Evolutionary conservation across 345 rosid genomes (phyloP).

Genomic region (Laguncularia racemosa): DNA sequence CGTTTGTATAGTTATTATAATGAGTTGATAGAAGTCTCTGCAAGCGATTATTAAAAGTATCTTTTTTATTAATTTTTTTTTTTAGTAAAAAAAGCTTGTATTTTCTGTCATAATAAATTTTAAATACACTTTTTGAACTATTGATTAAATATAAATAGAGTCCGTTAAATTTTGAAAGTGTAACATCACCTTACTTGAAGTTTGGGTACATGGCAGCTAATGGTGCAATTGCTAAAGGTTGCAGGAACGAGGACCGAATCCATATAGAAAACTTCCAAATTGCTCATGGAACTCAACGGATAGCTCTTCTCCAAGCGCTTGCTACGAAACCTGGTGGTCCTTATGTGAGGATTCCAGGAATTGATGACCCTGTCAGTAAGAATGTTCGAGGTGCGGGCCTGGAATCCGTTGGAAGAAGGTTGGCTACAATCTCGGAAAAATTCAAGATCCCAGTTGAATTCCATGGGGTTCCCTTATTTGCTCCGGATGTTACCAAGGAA

Average conservation of each 20-base stretch:
- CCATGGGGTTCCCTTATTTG: conserved; percentile 45
- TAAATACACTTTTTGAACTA: no score
- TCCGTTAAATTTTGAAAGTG: no score
- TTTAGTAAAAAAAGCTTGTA: no score
- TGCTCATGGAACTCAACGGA: conserved; percentile 62
- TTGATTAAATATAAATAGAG: no score
- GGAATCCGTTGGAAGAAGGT: conserved; percentile 38
- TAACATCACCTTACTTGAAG: conserved; percentile 71
- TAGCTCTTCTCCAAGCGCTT: conserved; percentile 65
- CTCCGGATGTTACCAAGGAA: conserved; percentile 36
- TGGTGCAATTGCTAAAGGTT: conserved; percentile 69
- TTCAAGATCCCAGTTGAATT: conserved; percentile 57
- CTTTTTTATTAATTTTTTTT: no score
- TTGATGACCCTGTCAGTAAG: conserved; percentile 47
- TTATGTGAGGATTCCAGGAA: conserved; percentile 60
- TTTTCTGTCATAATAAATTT: no score
- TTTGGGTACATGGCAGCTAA: conserved; percentile 83
- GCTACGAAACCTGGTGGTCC: conserved; percentile 62
- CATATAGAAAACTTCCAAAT: conserved; percentile 71
- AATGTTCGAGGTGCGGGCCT: conserved; percentile 60
- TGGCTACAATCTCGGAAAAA: conserved; percentile 40
- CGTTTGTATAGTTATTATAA: no score
- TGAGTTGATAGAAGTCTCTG: no score
- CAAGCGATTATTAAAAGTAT: no score
- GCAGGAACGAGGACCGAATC: conserved; percentile 51